Evolutionary conservation across 1,139 yeast genomes (phyloP), one percentile per base, ranked within the genome.

Genomic region (Meyerozyma elateridarum): DNA sequence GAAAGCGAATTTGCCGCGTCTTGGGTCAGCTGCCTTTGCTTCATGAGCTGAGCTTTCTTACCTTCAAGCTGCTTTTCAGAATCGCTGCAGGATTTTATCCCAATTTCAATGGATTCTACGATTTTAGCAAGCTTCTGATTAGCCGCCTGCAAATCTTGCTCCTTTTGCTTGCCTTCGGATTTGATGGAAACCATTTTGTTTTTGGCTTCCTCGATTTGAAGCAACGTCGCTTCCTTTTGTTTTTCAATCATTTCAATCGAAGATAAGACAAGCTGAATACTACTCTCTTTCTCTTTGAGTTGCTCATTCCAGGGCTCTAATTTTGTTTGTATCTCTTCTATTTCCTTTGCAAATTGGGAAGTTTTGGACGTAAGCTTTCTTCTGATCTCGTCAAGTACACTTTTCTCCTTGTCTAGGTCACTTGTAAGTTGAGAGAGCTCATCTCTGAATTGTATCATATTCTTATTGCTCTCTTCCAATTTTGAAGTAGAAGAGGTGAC

Each of bases 261-360:
- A 6, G 89, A 76, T 34, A 74, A 69, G 1, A 80, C 74, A 24
- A 85, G 70, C 32, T 78, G 74, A 7, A 85, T 73, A 28, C 78
- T 76, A 17, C 85, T 75, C 39, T 77, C 79, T 37, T 81, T 82
- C 16, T 72, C 71, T 38, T 76, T 79, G 24, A 88, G 63, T 42
- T 78, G 73, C 21, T 73, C 79, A 39, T 76, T 78, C 93, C 95
- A 88, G 0, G 98, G 98, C 40, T 85, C 91, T 6, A 88, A 59
- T 40, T 79, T 66, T 7, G 67, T 68, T 48, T 85, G 93, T 25
- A 79, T 59, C 5, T 50, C 45, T 44, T 79, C 85, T 33, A 87
- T 79, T 47, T 82, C 70, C 13, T 68, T 69, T 0, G 87, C 74
- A 37, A 78, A 73, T 2, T 60, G 74, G 9, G 79, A 71, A 0